Conservation (phyloP, 306 rosid species). For the Gastrolobium villosum region DNA sequence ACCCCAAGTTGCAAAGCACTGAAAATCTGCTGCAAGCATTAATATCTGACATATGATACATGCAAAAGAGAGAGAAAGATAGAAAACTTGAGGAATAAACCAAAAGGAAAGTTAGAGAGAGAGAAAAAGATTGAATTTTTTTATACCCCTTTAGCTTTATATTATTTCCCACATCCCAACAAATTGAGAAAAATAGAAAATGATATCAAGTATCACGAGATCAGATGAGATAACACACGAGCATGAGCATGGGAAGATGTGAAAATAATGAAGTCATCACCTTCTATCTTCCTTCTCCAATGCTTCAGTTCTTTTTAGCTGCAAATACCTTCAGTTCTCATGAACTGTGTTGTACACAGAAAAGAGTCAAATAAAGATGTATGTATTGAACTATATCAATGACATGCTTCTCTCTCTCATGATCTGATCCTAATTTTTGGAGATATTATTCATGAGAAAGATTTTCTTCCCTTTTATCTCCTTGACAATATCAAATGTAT, state of each 20-base stretch:
- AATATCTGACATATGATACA: slow-evolving; percentile 61
- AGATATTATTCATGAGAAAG: neutral
- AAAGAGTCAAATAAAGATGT: slow-evolving; percentile 38
- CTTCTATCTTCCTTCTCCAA: slow-evolving; percentile 21
- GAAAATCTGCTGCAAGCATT: slow-evolving; percentile 64
- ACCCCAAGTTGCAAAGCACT: slow-evolving; percentile 66
- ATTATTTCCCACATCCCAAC: slow-evolving; percentile 17
- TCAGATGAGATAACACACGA: slow-evolving; percentile 4
- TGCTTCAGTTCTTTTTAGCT: slow-evolving; percentile 28
- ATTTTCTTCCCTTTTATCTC: neutral
- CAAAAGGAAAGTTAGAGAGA: slow-evolving; percentile 36
- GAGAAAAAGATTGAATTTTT: slow-evolving; percentile 24
- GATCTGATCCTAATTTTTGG: slow-evolving; percentile 19
- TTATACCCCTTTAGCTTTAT: slow-evolving; percentile 12
- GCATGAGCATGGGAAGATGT: neutral
- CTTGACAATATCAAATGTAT: neutral
- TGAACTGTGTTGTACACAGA: slow-evolving; percentile 20
- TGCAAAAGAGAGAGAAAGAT: slow-evolving; percentile 48
- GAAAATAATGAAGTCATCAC: slow-evolving; percentile 33
- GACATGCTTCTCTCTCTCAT: slow-evolving; percentile 34
- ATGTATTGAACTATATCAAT: slow-evolving; percentile 28
- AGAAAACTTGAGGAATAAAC: slow-evolving; percentile 6
- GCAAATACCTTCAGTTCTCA: slow-evolving; percentile 18
- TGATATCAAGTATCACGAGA: slow-evolving; percentile 34
- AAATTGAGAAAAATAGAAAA: slow-evolving; percentile 33